phyloP scores from a whole-genome alignment of 2,329 filamentous ascomycete genomes.

The Akanthomyces uredinophilus region DNA sequence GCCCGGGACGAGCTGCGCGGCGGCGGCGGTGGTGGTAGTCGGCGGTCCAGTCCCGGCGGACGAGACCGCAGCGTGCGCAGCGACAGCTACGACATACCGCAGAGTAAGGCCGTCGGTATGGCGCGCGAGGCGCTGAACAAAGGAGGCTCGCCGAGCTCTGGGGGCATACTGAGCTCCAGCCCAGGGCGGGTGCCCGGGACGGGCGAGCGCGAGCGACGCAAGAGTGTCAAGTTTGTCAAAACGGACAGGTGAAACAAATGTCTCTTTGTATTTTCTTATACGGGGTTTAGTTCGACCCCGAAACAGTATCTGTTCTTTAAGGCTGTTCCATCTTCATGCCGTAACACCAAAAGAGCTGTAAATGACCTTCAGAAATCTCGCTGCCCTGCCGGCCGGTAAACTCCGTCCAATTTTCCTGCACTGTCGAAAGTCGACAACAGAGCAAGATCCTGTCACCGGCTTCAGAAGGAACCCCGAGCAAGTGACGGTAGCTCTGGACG shows the following conservation, averaged over 20 bases:
- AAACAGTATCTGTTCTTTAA: no score
- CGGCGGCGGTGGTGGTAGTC: conserved; percentile 18
- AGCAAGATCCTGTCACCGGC: no score
- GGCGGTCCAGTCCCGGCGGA: conserved; percentile 25
- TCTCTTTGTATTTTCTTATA: background rate
- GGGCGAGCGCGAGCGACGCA: conserved; percentile 50
- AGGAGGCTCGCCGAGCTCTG: conserved; percentile 17
- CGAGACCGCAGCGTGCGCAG: conserved; percentile 30
- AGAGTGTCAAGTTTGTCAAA: conserved; percentile 59
- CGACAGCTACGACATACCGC: conserved; percentile 50
- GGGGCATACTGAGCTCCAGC: conserved; percentile 45
- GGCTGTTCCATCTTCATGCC: no score
- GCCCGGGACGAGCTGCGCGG: conserved; percentile 22
- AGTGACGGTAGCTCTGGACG: no score
- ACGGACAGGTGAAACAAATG: conserved; percentile 27
- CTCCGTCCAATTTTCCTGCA: no score
- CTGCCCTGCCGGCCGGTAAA: no score
- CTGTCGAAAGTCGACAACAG: no score
- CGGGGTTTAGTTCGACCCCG: no score
- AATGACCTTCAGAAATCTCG: no score
- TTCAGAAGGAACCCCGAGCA: no score
- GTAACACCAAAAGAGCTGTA: no score
- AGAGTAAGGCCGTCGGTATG: conserved; percentile 56
- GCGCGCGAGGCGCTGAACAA: conserved; percentile 49
- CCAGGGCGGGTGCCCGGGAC: conserved; percentile 35